Conservation (phyloP, 345 rosid species). For the Acer saccharum region DNA sequence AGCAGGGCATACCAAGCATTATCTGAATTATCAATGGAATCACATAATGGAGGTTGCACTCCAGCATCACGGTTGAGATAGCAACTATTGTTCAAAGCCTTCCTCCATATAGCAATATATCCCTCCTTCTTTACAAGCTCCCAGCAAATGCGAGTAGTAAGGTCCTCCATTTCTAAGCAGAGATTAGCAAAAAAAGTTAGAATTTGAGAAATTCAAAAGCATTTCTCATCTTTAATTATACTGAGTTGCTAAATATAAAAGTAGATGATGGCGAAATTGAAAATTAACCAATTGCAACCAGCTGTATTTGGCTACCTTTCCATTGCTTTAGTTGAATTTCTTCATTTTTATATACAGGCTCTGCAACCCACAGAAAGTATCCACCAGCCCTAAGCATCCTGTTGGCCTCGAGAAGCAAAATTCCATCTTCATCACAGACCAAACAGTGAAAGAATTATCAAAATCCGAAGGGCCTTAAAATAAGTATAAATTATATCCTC, state of each 20-base stretch:
- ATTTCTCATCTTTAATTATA: constrained; percentile 2
- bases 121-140: constrained; percentile 61
- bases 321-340: constrained; percentile 50
- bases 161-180: constrained; percentile 56
- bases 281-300: background rate
- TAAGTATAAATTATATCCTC: background rate
- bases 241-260: background rate
- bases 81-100: constrained; percentile 64
- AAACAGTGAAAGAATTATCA: constrained; percentile 18
- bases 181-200: background rate
- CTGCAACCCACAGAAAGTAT: constrained; percentile 67
- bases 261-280: background rate
- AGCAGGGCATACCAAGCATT: constrained; percentile 52
- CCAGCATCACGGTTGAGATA: constrained; percentile 45
- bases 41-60: constrained; percentile 53
- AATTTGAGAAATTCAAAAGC: constrained; percentile 12
- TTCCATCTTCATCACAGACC: constrained; percentile 45
- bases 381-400: constrained; percentile 73
- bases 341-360: constrained; percentile 57
- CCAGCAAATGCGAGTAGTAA: constrained; percentile 59
- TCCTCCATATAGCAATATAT: constrained; percentile 59
- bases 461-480: constrained; percentile 1
- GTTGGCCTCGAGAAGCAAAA: constrained; percentile 66
- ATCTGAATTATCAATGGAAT: constrained; percentile 51
- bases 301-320: constrained; percentile 42